Evolutionary conservation across 1,139 yeast genomes (phyloP).

Genomic region (Debaryomyces udenii): DNA sequence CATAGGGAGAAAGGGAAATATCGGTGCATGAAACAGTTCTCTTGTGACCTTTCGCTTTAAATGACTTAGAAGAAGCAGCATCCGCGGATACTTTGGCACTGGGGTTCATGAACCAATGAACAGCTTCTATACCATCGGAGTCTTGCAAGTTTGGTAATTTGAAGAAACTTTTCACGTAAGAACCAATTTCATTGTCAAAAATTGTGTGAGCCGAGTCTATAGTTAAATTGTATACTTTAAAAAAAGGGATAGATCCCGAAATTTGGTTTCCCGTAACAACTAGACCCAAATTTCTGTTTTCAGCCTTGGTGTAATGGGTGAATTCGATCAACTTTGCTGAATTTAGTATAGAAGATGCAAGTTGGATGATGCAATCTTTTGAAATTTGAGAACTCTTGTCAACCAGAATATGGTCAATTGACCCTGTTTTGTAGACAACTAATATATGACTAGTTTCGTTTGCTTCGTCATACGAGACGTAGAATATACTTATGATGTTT

Average conservation of each 20-base stretch:
- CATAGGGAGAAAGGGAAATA: conserved; percentile 15
- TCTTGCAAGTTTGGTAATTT: conserved; percentile 16
- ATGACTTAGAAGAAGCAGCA: conserved; percentile 8
- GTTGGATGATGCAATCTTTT: conserved; percentile 1
- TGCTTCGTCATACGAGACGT: conserved; percentile 2
- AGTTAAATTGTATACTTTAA: conserved; percentile 21
- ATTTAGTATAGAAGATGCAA: neutral
- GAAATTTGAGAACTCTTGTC: conserved; percentile 1
- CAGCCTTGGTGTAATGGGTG: conserved; percentile 14
- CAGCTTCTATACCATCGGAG: conserved; percentile 17
- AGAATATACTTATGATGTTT: conserved; percentile 9
- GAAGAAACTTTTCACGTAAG: conserved; percentile 22
- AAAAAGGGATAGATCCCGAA: conserved; percentile 11
- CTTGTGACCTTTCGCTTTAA: conserved; percentile 7
- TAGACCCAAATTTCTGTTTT: conserved; percentile 20
- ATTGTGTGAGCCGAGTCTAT: conserved; percentile 15
- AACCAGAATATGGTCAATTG: neutral
- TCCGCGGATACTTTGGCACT: conserved; percentile 6
- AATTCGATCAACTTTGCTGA: conserved; percentile 19
- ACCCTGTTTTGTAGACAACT: conserved; percentile 3
- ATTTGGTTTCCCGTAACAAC: conserved; percentile 17
- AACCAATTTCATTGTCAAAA: conserved; percentile 20
- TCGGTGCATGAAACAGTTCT: conserved; percentile 11
- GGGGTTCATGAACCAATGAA: conserved; percentile 21
- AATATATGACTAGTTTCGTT: neutral